phyloP scores from a whole-genome alignment of 2,329 filamentous ascomycete species.

The Aspergillus aculeatus region DNA sequence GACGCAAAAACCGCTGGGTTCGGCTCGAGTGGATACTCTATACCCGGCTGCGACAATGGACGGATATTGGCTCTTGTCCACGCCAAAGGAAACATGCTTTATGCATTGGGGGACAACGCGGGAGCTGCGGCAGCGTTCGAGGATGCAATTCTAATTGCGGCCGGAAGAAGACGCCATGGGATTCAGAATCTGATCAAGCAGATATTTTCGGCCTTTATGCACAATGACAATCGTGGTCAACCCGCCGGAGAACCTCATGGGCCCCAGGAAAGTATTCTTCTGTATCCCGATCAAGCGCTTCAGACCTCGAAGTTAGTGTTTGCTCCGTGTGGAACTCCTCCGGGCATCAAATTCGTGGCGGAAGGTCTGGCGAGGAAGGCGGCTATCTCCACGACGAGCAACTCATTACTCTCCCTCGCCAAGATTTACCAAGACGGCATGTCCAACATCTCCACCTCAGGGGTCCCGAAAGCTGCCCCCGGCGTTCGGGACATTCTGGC shows the following conservation, averaged over 20 bases:
- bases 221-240: conserved; percentile 43
- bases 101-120: conserved; percentile 78
- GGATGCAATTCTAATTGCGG: conserved; percentile 86
- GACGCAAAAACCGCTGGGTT: conserved; percentile 53
- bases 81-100: conserved; percentile 98
- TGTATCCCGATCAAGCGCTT: conserved; percentile 80
- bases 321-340: conserved; percentile 69
- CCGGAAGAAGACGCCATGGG: conserved; percentile 66
- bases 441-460: conserved; percentile 65
- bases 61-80: conserved; percentile 91
- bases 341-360: conserved; percentile 71
- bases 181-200: conserved; percentile 76
- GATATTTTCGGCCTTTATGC: conserved; percentile 69
- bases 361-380: conserved; percentile 72
- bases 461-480: conserved; percentile 61
- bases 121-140: conserved; percentile 87
- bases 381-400: conserved; percentile 89
- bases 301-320: conserved; percentile 83
- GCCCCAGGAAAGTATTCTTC: conserved; percentile 64
- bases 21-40: conserved; percentile 77
- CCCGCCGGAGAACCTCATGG: conserved; percentile 34
- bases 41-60: conserved; percentile 84
- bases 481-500: conserved; percentile 90
- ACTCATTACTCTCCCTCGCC: conserved; percentile 87
- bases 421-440: conserved; percentile 98